A percentile compares a stretch with the other conserved stretches of the same genome.
phyloP scores from a whole-genome alignment of 177 flowering plant genomes.

The Vitis hybrid region DNA sequence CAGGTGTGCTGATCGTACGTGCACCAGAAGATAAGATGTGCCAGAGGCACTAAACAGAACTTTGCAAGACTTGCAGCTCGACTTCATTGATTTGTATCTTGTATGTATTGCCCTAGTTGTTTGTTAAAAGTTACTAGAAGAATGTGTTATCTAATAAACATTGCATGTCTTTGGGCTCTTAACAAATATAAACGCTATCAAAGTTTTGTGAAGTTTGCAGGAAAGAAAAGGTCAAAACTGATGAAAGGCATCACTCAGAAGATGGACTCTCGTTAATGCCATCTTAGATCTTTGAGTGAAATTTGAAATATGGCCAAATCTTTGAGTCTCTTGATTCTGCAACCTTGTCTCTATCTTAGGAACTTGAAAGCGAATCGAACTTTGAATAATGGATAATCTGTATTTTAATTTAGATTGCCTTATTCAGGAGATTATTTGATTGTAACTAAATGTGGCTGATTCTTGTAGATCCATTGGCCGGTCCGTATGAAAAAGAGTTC shows the following conservation, averaged over 20 bases:
- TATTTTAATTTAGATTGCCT: neutral
- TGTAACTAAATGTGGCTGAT: neutral
- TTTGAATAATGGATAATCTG: neutral
- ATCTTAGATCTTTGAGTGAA: neutral
- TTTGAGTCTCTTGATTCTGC: neutral
- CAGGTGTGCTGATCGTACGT: constrained; percentile 1
- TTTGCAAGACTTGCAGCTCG: no score
- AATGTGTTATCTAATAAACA: no score
- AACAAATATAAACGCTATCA: neutral
- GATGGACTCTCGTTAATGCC: neutral
- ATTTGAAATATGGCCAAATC: neutral
- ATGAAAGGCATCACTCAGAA: neutral
- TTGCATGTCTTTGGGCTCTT: no score
- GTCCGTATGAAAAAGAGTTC: constrained; percentile 52
- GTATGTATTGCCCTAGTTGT: no score
- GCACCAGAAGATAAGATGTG: constrained; percentile 12
- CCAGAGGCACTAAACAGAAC: no score
- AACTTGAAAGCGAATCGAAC: neutral
- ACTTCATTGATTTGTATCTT: neutral
- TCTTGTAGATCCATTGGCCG: constrained; percentile 92
- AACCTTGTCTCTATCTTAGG: neutral
- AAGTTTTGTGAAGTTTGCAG: neutral
- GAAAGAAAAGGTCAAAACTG: neutral
- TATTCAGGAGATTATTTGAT: neutral
- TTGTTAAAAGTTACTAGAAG: no score